Percentiles rank a stretch among this genome's conserved stretches.
Evolutionary conservation across 1,284 basidiomycete species (phyloP).

Genomic region (Sporisorium exsertum): DNA sequence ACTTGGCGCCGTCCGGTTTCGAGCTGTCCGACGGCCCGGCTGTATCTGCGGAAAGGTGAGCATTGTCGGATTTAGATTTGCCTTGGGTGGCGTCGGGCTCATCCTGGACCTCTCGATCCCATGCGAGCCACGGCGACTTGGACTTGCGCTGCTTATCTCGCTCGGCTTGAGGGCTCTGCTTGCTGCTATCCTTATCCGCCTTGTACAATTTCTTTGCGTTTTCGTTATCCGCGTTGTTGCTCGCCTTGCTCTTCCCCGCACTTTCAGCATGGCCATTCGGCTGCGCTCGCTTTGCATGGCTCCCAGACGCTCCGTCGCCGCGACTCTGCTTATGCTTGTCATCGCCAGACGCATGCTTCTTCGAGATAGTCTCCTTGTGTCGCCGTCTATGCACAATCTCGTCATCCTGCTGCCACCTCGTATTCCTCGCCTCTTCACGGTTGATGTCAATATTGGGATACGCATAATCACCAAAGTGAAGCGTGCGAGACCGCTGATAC

Average conservation of each 20-base stretch:
- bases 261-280: background rate
- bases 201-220: background rate
- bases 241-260: conserved; percentile 24
- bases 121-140: conserved; percentile 38
- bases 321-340: conserved; percentile 9
- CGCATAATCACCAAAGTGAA: conserved; percentile 90
- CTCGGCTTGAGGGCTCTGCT: background rate
- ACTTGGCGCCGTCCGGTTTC: background rate
- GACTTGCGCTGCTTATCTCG: conserved; percentile 14
- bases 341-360: conserved; percentile 20
- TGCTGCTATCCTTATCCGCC: conserved; percentile 5
- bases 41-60: background rate
- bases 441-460: conserved; percentile 90
- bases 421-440: conserved; percentile 72
- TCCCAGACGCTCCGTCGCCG: conserved; percentile 3
- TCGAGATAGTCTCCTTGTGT: conserved; percentile 35
- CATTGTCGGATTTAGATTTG: background rate
- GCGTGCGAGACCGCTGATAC: conserved; percentile 78
- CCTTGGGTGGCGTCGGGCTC: background rate
- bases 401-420: conserved; percentile 48
- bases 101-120: conserved; percentile 20
- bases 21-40: background rate
- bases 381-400: conserved; percentile 48
- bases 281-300: background rate
- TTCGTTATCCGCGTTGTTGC: background rate